Base-by-base conservation (phyloP, 352 stramenopile species). In the Pythium aquatile region DNA sequence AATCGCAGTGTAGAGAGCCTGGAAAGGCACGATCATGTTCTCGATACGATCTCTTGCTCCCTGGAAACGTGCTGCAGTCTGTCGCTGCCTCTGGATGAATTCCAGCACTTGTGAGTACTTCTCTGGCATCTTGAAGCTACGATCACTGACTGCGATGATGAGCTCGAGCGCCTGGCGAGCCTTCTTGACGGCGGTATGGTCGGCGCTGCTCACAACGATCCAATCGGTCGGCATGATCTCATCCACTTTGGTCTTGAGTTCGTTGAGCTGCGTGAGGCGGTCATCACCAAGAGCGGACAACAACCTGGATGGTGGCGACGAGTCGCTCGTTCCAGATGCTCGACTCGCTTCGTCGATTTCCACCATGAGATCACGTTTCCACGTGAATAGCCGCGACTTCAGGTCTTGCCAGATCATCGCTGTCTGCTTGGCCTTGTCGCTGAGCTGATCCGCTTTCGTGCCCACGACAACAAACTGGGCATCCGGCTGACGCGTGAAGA, bases 41-140 rank as follows among this genome's bases (percentile, higher is more conserved):
- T 61, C 47, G 54, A 69, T 40, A 0, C 62, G 32, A 2, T 54
- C 42, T 20, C 55, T 63, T 5, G 26, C 24, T 28, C 28, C n/a
- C 2, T n/a, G 2, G 3, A 55, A 28, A 14, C 39, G 37, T 17
- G 39, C 33, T 11, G 49, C 59, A 2, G 20, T 29, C 7, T 30
- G 8, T 17, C 49, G 48, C 11, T 33, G 20, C 14, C 11, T 17
- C 13, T 16, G 32, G 35, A 30, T 52, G 16, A 20, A 30, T 26
- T 55, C n/a, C n/a, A 55, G 29, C 59, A 53, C 59, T 14, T 37
- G 35, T 3, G 7, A 20, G 20, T 33, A 53, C 24, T 53, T 53
- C 14, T 53, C 26, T 2, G 9, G 9, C 46, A 53, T 53, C 46
- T 20, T n/a, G 46, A 53, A 53, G 4, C 13, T n/a, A 4, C 13